phyloP scores from a whole-genome alignment of 345 rosid species.

The Gossypium arboreum region DNA sequence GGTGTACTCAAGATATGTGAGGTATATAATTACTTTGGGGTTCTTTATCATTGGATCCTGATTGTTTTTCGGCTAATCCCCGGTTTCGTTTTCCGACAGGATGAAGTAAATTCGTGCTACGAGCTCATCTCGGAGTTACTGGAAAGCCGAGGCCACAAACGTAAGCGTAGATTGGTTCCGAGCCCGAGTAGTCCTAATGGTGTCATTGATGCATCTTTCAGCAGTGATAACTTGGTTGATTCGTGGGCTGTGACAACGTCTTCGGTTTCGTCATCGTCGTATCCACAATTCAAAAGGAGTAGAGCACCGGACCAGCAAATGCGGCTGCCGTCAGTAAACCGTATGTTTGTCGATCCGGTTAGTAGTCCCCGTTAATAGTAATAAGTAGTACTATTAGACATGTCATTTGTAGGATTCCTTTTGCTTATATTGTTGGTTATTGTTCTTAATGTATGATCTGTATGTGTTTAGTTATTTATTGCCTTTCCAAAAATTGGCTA shows the following conservation, averaged over 20 bases:
- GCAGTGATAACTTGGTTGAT: slow-evolving; percentile 61
- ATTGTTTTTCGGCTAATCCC: neutral
- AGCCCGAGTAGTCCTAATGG: slow-evolving; percentile 52
- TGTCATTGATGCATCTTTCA: slow-evolving; percentile 53
- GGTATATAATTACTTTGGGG: slow-evolving; percentile 39
- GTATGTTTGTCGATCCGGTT: slow-evolving; percentile 59
- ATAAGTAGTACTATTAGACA: slow-evolving; percentile 17
- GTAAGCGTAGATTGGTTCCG: slow-evolving; percentile 27
- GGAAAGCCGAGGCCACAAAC: slow-evolving; percentile 41
- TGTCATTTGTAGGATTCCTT: slow-evolving; percentile 22
- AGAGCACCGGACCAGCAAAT: slow-evolving; percentile 64
- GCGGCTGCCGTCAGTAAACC: slow-evolving; percentile 53
- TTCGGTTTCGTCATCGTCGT: slow-evolving; percentile 38
- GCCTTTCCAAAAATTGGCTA: slow-evolving; percentile 15
- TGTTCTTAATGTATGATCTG: slow-evolving; percentile 23
- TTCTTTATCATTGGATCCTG: neutral
- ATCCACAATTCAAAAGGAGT: slow-evolving; percentile 54
- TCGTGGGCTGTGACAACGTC: slow-evolving; percentile 49
- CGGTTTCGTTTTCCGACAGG: slow-evolving; percentile 35
- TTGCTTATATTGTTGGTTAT: slow-evolving; percentile 7
- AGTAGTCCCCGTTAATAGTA: slow-evolving; percentile 56
- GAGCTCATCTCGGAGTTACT: slow-evolving; percentile 45
- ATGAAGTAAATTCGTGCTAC: slow-evolving; percentile 56
- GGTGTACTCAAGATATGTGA: slow-evolving; percentile 50
- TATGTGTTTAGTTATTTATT: slow-evolving; percentile 20